Evolutionary conservation across 345 rosid genomes (phyloP).

Genomic region (Brassica nigra): DNA sequence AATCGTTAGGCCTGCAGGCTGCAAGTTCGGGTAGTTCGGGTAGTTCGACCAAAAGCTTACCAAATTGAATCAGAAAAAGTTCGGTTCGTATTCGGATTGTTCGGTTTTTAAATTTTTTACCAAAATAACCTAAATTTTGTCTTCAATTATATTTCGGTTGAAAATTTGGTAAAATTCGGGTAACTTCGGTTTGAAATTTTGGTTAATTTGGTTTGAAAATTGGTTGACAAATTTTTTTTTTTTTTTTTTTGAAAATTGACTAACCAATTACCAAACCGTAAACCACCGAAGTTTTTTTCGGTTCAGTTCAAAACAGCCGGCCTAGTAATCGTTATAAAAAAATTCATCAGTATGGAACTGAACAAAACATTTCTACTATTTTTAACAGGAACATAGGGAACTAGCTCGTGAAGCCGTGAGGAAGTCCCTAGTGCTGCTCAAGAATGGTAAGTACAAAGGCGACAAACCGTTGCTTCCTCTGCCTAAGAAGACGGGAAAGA

Average conservation of each 20-base stretch:
- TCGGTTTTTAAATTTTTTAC: neutral
- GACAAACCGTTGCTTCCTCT: slow-evolving; percentile 57
- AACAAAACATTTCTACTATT: neutral
- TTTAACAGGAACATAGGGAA: slow-evolving; percentile 58
- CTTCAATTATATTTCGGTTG: neutral
- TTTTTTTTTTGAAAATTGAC: too few species aligned
- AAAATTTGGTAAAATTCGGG: too few species aligned
- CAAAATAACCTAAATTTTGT: neutral
- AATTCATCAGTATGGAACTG: neutral
- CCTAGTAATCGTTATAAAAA: neutral
- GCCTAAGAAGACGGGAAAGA: slow-evolving; percentile 56
- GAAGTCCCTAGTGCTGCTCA: slow-evolving; percentile 63
- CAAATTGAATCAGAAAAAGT: neutral
- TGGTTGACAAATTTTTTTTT: too few species aligned
- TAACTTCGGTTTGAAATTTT: neutral
- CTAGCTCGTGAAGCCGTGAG: slow-evolving; percentile 69
- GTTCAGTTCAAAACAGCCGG: neutral
- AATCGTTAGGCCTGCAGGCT: neutral
- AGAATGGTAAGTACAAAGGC: slow-evolving; percentile 50
- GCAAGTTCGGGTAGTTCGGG: neutral
- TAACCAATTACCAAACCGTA: neutral
- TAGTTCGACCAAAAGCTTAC: neutral
- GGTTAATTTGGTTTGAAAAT: neutral
- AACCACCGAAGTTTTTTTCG: neutral
- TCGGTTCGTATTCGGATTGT: neutral